phyloP scores from a whole-genome alignment of 1,284 basidiomycete genomes.

The Moniliophthora roreri region DNA sequence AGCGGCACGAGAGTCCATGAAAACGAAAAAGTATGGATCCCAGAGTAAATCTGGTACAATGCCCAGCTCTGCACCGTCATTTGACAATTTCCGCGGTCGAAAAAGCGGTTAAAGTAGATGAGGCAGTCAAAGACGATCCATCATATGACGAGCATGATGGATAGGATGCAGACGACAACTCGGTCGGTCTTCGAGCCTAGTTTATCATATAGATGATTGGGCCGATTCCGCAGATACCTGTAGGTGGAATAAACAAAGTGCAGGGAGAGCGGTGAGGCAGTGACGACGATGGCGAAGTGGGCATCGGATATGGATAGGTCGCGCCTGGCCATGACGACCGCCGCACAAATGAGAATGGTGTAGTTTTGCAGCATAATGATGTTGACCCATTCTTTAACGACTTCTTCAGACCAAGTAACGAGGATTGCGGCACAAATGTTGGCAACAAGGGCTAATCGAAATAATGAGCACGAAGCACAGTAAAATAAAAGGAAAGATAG shows the following conservation, averaged over 20 bases:
- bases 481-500: too few relatives aligned
- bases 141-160: conserved; percentile 5
- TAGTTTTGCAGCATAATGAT: conserved; percentile 17
- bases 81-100: not conserved
- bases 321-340: conserved; percentile 9
- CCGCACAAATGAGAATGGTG: conserved; percentile 12
- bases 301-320: conserved; percentile 14
- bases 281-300: conserved; percentile 15
- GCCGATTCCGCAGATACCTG: conserved; percentile 5
- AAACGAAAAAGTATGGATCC: conserved; percentile 3
- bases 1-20: not conserved
- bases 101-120: conserved; percentile 10
- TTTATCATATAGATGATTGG: conserved; percentile 10
- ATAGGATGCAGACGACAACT: conserved; percentile 2
- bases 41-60: conserved; percentile 1
- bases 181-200: not conserved
- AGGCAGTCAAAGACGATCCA: conserved; percentile 9
- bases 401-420: conserved; percentile 11
- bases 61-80: conserved; percentile 11
- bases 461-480: not conserved
- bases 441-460: not conserved
- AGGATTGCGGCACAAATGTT: conserved; percentile 3
- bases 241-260: conserved; percentile 12
- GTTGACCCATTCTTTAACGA: conserved; percentile 8
- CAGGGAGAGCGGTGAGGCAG: conserved; percentile 13